Evolutionary conservation across 2,329 filamentous ascomycete species (phyloP).

Genomic region (Lecanicillium sp.): DNA sequence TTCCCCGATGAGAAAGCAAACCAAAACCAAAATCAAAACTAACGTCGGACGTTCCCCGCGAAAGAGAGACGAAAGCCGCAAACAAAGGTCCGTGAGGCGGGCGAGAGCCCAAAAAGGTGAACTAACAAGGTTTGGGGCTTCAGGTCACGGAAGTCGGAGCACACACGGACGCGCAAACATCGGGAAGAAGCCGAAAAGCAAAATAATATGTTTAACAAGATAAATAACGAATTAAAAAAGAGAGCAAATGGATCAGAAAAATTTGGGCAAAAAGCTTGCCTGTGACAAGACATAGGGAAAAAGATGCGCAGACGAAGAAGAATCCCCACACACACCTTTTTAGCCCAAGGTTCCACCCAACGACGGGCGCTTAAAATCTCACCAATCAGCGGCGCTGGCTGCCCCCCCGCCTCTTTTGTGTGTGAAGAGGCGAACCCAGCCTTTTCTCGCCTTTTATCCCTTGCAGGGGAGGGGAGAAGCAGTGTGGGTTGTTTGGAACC

Average conservation of each 20-base stretch:
- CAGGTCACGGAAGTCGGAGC: background rate
- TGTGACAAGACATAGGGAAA: no score
- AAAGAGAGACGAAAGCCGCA: background rate
- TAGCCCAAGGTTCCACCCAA: conserved; percentile 13
- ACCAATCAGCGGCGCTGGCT: conserved; percentile 7
- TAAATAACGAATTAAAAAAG: background rate
- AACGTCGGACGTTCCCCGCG: background rate
- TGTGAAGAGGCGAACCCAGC: no score
- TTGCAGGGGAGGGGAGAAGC: no score
- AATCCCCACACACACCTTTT: background rate
- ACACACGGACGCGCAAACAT: background rate
- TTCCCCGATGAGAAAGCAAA: no score
- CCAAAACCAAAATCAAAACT: no score
- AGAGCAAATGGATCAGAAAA: no score
- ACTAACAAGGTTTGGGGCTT: background rate
- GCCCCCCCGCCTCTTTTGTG: no score
- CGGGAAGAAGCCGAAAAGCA: conserved; percentile 1
- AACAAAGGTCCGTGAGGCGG: conserved; percentile 3
- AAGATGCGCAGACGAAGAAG: no score
- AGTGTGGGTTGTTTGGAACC: no score
- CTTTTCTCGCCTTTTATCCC: no score
- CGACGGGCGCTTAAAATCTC: conserved; percentile 6
- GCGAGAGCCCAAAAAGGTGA: background rate
- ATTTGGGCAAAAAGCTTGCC: no score
- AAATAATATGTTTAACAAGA: background rate